Base-by-base conservation (phyloP, 208 protist species). In the Leishmania guyanensis region DNA sequence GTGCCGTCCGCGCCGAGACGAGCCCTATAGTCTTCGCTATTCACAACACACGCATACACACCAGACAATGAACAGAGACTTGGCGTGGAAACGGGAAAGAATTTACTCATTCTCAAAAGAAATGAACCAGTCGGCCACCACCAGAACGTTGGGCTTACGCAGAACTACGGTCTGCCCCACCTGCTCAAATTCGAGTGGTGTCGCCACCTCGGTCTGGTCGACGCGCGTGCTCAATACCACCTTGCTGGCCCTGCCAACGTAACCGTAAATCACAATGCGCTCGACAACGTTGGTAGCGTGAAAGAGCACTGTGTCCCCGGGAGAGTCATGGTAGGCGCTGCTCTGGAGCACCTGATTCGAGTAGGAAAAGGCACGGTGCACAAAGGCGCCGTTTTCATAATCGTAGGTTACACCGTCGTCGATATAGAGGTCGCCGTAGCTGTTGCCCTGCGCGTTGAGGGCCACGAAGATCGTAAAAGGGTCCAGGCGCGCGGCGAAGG, bases 401-500 rank as follows among this genome's bases (percentile, higher is more conserved):
- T 90, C 82, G 74, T 92, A 95, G 46, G 88, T 92, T 43, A 83
- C 84, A 9, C 92, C 94, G 50, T 97, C 94, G 74, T 97, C 94
- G 0, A 95, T 76, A 84, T 92, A 97, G 20, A 97, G 84, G 33
- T 94, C 91, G 5, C 94, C 94, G 60, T 81, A 76, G 77, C 91
- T 92, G 80, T 89, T 89, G 51, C 91, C 91, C 26, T 90, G 68
- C 22, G 84, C 87, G 76, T 94, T 89, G 46, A 99, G 90, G 0
- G 97, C 96, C 22, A 99, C 91, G 65, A 89, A 90, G 17, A 99
- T 91, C 0, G 98, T 99, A 83, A 98, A 98, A 12, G 98, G 97
- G 82, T 99, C 98, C 48, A 94, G 65, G 14, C 83, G 79, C 66
- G 97, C 98, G 8, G 90, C 90, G 58, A 77, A 75, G 3, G 94